Percentiles rank a stretch among this genome's conserved stretches.
phyloP scores from a whole-genome alignment of 768 basidiomycete genomes.

The Boletus patriciae region DNA sequence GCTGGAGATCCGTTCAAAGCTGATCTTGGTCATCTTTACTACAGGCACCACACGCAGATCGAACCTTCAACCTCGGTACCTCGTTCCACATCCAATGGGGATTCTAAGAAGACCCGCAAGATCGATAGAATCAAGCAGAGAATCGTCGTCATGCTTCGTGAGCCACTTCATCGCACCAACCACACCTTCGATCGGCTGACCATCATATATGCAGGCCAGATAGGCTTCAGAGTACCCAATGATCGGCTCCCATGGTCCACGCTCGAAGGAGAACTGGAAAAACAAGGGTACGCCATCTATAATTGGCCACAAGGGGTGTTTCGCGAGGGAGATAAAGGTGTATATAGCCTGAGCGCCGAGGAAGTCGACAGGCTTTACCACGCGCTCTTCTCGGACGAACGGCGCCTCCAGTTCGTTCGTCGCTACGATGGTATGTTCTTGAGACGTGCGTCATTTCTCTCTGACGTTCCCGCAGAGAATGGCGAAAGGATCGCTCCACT shows the following conservation, averaged over 20 bases:
- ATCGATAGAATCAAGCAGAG: slow-evolving; percentile 1
- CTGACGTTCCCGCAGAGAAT: too few species aligned
- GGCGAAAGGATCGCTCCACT: too few species aligned
- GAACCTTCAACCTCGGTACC: neutral
- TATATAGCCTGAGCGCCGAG: neutral
- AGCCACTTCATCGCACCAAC: neutral
- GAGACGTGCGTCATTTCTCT: too few species aligned
- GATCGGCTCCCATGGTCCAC: neutral
- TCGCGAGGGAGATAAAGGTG: neutral
- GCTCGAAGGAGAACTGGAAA: neutral
- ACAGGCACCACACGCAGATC: neutral
- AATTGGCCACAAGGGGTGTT: slow-evolving; percentile 4
- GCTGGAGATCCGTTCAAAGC: too few species aligned
- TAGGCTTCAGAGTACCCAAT: neutral
- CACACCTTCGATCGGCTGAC: neutral
- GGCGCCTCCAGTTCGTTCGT: neutral
- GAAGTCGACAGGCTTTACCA: neutral
- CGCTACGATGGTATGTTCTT: too few species aligned
- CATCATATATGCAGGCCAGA: neutral
- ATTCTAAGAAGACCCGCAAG: neutral
- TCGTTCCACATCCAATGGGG: too few species aligned
- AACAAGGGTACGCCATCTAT: neutral
- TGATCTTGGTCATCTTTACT: too few species aligned
- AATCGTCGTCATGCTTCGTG: slow-evolving; percentile 9
- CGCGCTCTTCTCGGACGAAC: too few species aligned